These are phyloP conservation scores for Rubus parviflorus DNA, from an alignment of 306 rosid genomes.

Conservation along the genomic window DNA sequence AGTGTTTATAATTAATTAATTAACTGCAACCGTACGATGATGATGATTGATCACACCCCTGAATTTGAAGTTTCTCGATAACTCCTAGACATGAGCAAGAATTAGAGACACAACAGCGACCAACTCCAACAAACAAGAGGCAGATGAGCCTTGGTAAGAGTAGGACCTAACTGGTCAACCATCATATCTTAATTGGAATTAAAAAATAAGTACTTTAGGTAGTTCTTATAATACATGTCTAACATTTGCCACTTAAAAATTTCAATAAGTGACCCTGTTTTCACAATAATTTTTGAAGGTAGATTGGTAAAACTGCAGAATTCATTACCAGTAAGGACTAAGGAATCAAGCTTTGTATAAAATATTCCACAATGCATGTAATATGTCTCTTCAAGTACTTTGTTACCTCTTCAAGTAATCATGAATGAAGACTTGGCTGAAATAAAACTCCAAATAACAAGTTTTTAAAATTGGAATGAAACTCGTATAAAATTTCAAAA, in stretches of 20 bases:
- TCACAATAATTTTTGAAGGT: too few species aligned
- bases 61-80: background rate
- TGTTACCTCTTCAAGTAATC: background rate
- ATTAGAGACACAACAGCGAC: background rate
- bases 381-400: background rate
- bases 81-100: background rate
- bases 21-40: background rate
- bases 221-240: background rate
- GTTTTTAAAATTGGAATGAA: conserved; percentile 3
- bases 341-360: background rate
- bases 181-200: conserved; percentile 5
- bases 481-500: background rate
- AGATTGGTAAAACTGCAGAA: background rate
- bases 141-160: background rate
- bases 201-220: background rate
- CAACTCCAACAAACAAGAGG: conserved; percentile 11
- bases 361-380: background rate
- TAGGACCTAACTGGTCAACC: background rate
- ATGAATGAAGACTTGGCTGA: background rate
- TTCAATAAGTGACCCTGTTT: background rate
- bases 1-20: too few species aligned
- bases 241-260: background rate
- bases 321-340: background rate
- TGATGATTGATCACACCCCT: background rate
- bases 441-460: background rate